These are phyloP conservation scores for Candida jianshihensis DNA, from an alignment of 805 yeast species.

Conservation along the genomic window DNA sequence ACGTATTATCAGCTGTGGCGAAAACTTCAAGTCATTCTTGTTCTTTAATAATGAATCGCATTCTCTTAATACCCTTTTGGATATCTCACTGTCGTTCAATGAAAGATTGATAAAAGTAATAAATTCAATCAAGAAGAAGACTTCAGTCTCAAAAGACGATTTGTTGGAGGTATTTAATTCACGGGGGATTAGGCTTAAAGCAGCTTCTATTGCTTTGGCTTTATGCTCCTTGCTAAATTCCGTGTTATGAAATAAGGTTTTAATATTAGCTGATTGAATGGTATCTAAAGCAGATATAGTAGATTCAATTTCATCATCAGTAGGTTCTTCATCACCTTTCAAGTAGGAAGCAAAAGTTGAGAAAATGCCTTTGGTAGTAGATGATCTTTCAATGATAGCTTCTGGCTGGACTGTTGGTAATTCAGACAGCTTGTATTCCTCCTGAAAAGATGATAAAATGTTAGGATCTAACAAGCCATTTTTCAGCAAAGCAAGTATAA, in stretches of 20 bases:
- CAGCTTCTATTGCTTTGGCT: slow-evolving; percentile 22
- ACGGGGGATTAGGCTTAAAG: slow-evolving; percentile 29
- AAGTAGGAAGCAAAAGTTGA: slow-evolving; percentile 89
- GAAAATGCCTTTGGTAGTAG: slow-evolving; percentile 71
- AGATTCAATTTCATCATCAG: slow-evolving; percentile 85
- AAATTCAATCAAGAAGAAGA: slow-evolving; percentile 41
- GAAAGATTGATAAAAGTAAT: slow-evolving; percentile 11
- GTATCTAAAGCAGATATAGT: slow-evolving; percentile 82
- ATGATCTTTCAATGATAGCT: slow-evolving; percentile 53
- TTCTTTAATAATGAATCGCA: slow-evolving; percentile 10
- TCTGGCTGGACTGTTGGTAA: slow-evolving; percentile 62
- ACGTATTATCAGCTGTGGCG: slow-evolving; percentile 26
- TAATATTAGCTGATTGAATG: slow-evolving; percentile 59
- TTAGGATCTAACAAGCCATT: slow-evolving; percentile 66
- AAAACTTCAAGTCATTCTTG: slow-evolving; percentile 21
- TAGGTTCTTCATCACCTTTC: slow-evolving; percentile 93
- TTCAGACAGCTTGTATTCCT: slow-evolving; percentile 40
- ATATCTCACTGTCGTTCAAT: background rate
- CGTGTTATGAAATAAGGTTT: slow-evolving; percentile 47
- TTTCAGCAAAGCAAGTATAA: slow-evolving; percentile 60
- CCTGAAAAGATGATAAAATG: slow-evolving; percentile 59
- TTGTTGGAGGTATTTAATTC: slow-evolving; percentile 24
- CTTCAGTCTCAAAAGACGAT: slow-evolving; percentile 15
- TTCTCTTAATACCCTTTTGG: slow-evolving; percentile 13
- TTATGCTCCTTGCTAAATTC: slow-evolving; percentile 5